A percentile compares a stretch with the other conserved stretches of the same genome.
These are phyloP conservation scores for Schizophyllum amplum DNA, from an alignment of 1,284 basidiomycete species.

Conservation along the genomic window DNA sequence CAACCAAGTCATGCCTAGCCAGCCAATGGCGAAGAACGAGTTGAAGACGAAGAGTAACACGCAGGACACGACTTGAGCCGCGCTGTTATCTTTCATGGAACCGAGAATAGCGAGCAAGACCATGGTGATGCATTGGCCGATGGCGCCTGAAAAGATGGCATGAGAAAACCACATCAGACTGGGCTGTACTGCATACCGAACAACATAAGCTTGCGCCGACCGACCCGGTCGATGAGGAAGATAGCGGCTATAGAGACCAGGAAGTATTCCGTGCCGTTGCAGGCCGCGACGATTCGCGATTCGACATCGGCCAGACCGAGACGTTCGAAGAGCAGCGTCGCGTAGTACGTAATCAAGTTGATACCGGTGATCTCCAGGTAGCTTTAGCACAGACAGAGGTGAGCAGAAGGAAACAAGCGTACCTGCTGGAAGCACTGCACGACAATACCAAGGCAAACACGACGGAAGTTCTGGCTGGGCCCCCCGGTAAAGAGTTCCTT, in stretches of 20 bases:
- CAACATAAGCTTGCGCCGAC: constrained; percentile 57
- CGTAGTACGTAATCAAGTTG: constrained; percentile 51
- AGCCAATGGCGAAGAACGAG: constrained; percentile 60
- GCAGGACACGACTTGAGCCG: constrained; percentile 44
- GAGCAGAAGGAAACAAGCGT: constrained; percentile 24
- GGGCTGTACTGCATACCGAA: constrained; percentile 11
- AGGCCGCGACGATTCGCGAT: constrained; percentile 59
- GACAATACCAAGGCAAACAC: constrained; percentile 48
- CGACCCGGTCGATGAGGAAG: constrained; percentile 46
- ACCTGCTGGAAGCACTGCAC: constrained; percentile 64
- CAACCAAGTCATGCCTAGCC: constrained; percentile 66
- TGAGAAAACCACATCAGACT: no score
- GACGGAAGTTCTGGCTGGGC: constrained; percentile 56
- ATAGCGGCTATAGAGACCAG: constrained; percentile 49
- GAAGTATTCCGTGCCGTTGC: constrained; percentile 66
- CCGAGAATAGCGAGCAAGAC: constrained; percentile 49
- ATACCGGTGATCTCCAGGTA: constrained; percentile 21
- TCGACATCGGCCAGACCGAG: constrained; percentile 52
- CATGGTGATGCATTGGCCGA: constrained; percentile 55
- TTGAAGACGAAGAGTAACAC: constrained; percentile 60
- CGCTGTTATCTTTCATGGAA: constrained; percentile 30
- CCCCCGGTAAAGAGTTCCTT: constrained; percentile 52
- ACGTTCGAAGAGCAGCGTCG: constrained; percentile 52
- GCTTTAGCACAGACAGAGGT: constrained; percentile 5
- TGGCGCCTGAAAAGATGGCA: constrained; percentile 23